A percentile compares a stretch with the other conserved stretches of the same genome.
These are phyloP conservation scores for Macrophomina phaseolina DNA, from an alignment of 2,329 filamentous ascomycete species.

Conservation along the genomic window DNA sequence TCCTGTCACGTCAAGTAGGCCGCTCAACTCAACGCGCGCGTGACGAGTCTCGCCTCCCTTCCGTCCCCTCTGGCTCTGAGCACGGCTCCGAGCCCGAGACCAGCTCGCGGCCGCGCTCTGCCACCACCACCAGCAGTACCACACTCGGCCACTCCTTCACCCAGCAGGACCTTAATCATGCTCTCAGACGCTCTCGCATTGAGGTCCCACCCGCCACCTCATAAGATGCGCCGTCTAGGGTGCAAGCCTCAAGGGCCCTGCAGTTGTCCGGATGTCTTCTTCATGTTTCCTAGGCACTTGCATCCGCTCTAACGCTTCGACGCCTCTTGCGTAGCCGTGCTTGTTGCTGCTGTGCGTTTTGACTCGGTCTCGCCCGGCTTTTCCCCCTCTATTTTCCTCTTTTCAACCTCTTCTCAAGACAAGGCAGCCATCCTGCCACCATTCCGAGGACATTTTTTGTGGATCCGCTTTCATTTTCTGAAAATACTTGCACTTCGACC, in stretches of 20 bases:
- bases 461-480: neutral
- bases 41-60: neutral
- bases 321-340: too few species aligned
- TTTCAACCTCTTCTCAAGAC: neutral
- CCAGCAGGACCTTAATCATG: constrained; percentile 52
- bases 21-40: constrained; percentile 17
- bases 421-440: neutral
- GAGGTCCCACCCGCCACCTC: constrained; percentile 32
- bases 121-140: constrained; percentile 36
- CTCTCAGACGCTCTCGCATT: constrained; percentile 50
- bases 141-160: constrained; percentile 48
- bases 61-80: neutral
- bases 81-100: constrained; percentile 5
- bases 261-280: too few species aligned
- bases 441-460: neutral
- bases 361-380: too few species aligned
- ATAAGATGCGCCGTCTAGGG: neutral
- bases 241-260: too few species aligned
- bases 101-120: constrained; percentile 24
- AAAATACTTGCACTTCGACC: constrained; percentile 11
- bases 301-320: too few species aligned
- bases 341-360: too few species aligned
- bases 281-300: too few species aligned
- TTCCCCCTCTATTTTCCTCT: neutral
- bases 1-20: constrained; percentile 10